These are phyloP conservation scores for Rhodocollybia butyracea DNA, from an alignment of 768 basidiomycete genomes.

Conservation along the genomic window DNA sequence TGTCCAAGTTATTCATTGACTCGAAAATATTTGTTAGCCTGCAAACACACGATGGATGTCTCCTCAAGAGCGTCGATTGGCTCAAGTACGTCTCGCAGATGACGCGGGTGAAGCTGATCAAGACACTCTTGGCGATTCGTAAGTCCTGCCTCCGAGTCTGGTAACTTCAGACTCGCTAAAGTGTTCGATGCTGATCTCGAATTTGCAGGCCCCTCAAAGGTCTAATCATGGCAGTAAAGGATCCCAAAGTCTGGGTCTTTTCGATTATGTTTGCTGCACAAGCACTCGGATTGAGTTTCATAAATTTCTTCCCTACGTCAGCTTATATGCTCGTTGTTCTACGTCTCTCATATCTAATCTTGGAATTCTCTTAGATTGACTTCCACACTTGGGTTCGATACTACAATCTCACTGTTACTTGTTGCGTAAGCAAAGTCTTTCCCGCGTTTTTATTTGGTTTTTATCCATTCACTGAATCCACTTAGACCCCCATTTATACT, in stretches of 20 bases:
- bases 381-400: slow-evolving; percentile 2
- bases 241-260: slow-evolving; percentile 52
- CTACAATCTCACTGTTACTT: slow-evolving; percentile 5
- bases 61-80: slow-evolving; percentile 48
- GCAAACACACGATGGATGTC: slow-evolving; percentile 61
- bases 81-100: slow-evolving; percentile 63
- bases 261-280: slow-evolving; percentile 48
- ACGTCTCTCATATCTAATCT: neutral
- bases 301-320: slow-evolving; percentile 57
- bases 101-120: slow-evolving; percentile 66
- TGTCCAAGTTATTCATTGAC: too few relatives aligned
- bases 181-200: neutral
- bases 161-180: too few relatives aligned
- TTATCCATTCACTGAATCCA: neutral
- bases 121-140: slow-evolving; percentile 57
- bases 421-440: slow-evolving; percentile 1
- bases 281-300: slow-evolving; percentile 54
- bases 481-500: slow-evolving; percentile 8
- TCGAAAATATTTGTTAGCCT: slow-evolving; percentile 33
- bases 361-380: slow-evolving; percentile 1
- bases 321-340: slow-evolving; percentile 9
- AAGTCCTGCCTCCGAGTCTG: slow-evolving; percentile 27
- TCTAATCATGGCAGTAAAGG: slow-evolving; percentile 55
- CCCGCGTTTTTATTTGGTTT: neutral
- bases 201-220: slow-evolving; percentile 45